Percentiles rank a stretch among this genome's conserved stretches.
Evolutionary conservation across 2,329 filamentous ascomycete genomes (phyloP).

Genomic region (Penicillium sp.): DNA sequence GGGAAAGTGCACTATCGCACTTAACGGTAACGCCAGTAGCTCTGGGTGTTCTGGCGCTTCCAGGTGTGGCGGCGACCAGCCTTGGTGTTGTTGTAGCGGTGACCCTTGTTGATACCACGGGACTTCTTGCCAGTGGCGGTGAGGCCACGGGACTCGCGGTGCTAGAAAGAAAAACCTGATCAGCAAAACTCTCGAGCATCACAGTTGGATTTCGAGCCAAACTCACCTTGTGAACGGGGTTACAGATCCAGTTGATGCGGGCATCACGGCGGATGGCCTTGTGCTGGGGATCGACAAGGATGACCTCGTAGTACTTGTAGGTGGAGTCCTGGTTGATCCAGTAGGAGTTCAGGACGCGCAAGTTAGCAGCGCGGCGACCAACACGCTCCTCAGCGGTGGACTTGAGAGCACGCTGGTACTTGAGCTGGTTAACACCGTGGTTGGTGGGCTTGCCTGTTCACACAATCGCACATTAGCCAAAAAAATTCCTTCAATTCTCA

Average conservation of each 20-base stretch:
- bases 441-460: conserved; percentile 96
- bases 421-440: conserved; percentile 99
- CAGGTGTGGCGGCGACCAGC: conserved; percentile 99
- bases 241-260: conserved; percentile 99
- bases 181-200: conserved; percentile 15
- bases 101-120: conserved; percentile 98
- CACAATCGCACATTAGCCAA: conserved; percentile 20
- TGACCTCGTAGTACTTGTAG: conserved; percentile 99
- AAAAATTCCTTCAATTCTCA: conserved; percentile 19
- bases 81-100: conserved; percentile 98
- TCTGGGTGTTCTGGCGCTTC: conserved; percentile 99
- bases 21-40: conserved; percentile 95
- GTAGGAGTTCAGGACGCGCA: conserved; percentile 99
- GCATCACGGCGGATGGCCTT: conserved; percentile 99
- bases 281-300: conserved; percentile 99
- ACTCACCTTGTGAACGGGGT: conserved; percentile 88
- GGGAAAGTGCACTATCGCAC: conserved; percentile 29
- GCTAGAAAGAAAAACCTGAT: conserved; percentile 50
- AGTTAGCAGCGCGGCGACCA: conserved; percentile 96
- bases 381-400: conserved; percentile 99
- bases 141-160: conserved; percentile 96
- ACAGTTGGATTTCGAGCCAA: background rate
- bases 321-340: conserved; percentile 99
- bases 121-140: conserved; percentile 99
- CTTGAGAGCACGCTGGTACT: conserved; percentile 99